Conservation (phyloP, 2,329 filamentous ascomycete species). For the Sporothrix dimorphospora region DNA sequence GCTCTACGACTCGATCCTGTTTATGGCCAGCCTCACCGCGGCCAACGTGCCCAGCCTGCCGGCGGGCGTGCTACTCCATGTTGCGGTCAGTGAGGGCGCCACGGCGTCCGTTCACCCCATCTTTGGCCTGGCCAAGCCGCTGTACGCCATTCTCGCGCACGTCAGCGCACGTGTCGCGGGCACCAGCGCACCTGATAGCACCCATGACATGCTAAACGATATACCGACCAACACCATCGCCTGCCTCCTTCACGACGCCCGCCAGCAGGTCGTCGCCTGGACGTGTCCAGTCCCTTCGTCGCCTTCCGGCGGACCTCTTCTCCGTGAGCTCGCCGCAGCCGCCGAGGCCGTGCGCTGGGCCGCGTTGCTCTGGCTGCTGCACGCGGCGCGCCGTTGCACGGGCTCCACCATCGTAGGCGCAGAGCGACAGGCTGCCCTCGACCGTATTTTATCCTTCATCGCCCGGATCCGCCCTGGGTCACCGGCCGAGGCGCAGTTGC, state of each 20-base stretch:
- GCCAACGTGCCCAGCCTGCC: background rate
- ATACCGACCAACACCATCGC: background rate
- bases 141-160: background rate
- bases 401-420: background rate
- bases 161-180: background rate
- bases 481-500: background rate
- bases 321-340: background rate
- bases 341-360: background rate
- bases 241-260: no score
- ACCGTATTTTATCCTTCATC: background rate
- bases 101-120: background rate
- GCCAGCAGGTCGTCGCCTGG: background rate
- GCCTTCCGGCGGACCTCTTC: background rate
- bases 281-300: background rate
- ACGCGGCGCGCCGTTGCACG: background rate
- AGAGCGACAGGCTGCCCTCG: background rate
- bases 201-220: background rate
- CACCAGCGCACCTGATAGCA: background rate
- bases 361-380: background rate
- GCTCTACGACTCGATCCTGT: conserved; percentile 14
- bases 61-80: no score
- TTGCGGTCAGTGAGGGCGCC: background rate
- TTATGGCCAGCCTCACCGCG: background rate
- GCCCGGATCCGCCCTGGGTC: background rate
- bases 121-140: background rate